phyloP scores from a whole-genome alignment of 768 basidiomycete species.

The Fibroporia radiculosa region DNA sequence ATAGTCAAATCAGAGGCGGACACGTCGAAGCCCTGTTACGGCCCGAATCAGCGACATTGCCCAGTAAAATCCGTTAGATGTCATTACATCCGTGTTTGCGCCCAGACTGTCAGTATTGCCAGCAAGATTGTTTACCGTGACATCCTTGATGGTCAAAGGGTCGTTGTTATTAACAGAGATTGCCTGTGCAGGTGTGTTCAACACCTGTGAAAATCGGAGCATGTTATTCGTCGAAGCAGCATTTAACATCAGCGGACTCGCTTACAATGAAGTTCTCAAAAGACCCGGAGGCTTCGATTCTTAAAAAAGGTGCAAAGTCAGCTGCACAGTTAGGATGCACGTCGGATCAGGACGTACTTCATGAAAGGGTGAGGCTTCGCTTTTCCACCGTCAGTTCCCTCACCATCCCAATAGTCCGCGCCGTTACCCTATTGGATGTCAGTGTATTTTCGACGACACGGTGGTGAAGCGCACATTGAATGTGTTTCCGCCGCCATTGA shows the following conservation, averaged over 20 bases:
- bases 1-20: background rate
- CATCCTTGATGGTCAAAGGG: slow-evolving; percentile 5
- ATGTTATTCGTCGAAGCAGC: slow-evolving; percentile 7
- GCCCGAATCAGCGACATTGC: background rate
- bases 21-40: background rate
- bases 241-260: background rate
- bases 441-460: background rate
- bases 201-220: slow-evolving; percentile 23
- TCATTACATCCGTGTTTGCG: slow-evolving; percentile 25
- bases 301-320: slow-evolving; percentile 10
- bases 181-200: slow-evolving; percentile 32
- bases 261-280: slow-evolving; percentile 22
- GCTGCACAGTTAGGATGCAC: background rate
- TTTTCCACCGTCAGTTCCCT: slow-evolving; percentile 23
- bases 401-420: slow-evolving; percentile 18
- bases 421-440: background rate
- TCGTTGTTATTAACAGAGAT: slow-evolving; percentile 21
- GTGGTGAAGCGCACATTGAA: background rate
- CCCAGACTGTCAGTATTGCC: slow-evolving; percentile 27
- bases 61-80: background rate
- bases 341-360: slow-evolving; percentile 20
- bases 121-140: slow-evolving; percentile 1
- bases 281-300: slow-evolving; percentile 34
- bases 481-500: background rate
- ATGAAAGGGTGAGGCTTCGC: slow-evolving; percentile 33